Evolutionary conservation across 768 basidiomycete species (phyloP).

Genomic region (Cystofilobasidium bisporidii): DNA sequence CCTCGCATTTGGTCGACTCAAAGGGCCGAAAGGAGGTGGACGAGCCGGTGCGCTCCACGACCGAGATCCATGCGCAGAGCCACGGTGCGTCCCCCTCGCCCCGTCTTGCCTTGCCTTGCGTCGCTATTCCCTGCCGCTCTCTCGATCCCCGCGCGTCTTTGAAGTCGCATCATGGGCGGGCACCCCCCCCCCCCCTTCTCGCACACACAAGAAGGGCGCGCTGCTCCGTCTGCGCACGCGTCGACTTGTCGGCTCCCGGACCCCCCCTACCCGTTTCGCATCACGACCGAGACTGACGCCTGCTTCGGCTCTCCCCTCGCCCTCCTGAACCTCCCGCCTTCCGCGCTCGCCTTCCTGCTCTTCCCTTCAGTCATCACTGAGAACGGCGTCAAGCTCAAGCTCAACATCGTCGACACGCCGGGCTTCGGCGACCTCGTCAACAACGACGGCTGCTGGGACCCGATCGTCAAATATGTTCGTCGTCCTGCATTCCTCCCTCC

Average conservation of each 20-base stretch:
- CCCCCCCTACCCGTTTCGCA: too few relatives aligned
- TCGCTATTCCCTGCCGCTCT: neutral
- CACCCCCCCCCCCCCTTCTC: too few relatives aligned
- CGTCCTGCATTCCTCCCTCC: too few relatives aligned
- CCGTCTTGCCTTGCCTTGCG: too few relatives aligned
- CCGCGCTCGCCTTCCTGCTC: neutral
- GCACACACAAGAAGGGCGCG: too few relatives aligned
- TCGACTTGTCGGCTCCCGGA: too few relatives aligned
- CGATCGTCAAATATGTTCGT: slow-evolving; percentile 88
- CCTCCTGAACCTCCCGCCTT: neutral
- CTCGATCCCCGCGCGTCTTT: too few relatives aligned
- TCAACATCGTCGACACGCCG: slow-evolving; percentile 98
- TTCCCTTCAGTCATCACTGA: slow-evolving; percentile 69
- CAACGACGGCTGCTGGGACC: slow-evolving; percentile 99
- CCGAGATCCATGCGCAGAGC: slow-evolving; percentile 88
- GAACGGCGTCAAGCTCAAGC: slow-evolving; percentile 83
- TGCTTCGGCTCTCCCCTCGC: neutral
- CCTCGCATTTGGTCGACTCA: slow-evolving; percentile 93
- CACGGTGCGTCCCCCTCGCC: slow-evolving; percentile 56
- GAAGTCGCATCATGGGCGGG: too few relatives aligned
- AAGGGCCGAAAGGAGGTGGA: slow-evolving; percentile 85
- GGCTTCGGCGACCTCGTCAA: slow-evolving; percentile 98
- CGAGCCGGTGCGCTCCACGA: slow-evolving; percentile 86
- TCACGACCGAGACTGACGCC: too few relatives aligned
- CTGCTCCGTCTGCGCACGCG: too few relatives aligned